Percentiles rank a stretch among this genome's conserved stretches.
Evolutionary conservation across 2,329 filamentous ascomycete species (phyloP).

Genomic region (Furcasterigmium furcatum): DNA sequence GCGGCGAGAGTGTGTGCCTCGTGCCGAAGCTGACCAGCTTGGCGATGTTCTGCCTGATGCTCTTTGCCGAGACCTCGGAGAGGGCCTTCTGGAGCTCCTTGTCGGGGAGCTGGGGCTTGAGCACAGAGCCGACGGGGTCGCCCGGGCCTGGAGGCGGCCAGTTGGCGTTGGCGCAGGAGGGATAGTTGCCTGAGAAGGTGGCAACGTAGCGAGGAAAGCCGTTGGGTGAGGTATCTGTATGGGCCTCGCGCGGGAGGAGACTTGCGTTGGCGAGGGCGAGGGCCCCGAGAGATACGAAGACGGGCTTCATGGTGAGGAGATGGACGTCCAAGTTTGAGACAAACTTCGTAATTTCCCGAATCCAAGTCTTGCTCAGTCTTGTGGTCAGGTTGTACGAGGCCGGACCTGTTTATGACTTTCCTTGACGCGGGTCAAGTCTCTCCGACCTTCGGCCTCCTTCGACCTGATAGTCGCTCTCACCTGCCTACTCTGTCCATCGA

Average conservation of each 20-base stretch:
- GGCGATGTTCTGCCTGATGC: constrained; percentile 46
- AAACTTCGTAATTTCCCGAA: neutral
- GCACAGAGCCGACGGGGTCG: constrained; percentile 10
- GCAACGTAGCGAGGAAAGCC: constrained; percentile 6
- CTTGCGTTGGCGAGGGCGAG: constrained; percentile 47
- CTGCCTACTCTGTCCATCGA: neutral
- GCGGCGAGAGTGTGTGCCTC: constrained; percentile 50
- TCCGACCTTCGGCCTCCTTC: neutral
- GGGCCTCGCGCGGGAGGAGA: constrained; percentile 25
- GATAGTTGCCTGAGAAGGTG: constrained; percentile 6
- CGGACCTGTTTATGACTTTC: too few species aligned
- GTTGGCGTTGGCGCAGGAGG: constrained; percentile 16
- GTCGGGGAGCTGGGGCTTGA: constrained; percentile 17
- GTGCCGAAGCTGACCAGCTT: constrained; percentile 56
- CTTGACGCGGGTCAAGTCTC: too few species aligned
- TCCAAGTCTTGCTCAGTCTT: too few species aligned
- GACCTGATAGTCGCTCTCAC: neutral
- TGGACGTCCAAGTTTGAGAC: too few species aligned
- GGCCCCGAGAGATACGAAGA: neutral
- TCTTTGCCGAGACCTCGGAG: constrained; percentile 27
- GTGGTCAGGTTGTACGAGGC: too few species aligned
- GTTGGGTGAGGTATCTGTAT: neutral
- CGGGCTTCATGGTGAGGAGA: neutral
- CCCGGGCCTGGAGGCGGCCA: constrained; percentile 14
- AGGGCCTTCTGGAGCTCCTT: constrained; percentile 16